Conservation (phyloP, 1,284 basidiomycete species). For the Cryptococcus sp. region DNA sequence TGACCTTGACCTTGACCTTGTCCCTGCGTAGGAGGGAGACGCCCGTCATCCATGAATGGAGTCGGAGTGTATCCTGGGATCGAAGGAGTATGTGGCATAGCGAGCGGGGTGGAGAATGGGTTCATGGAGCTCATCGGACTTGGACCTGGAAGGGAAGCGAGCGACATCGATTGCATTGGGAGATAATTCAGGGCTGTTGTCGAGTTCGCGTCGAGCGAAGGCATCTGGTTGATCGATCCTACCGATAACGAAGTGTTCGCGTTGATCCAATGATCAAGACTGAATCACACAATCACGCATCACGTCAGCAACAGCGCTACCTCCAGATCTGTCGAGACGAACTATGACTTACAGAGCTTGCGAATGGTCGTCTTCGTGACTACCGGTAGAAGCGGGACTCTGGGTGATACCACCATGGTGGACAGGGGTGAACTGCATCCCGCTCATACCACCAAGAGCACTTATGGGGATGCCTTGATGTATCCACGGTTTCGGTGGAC, state of each 20-base stretch:
- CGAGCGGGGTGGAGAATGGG: not conserved
- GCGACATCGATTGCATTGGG: conserved; percentile 15
- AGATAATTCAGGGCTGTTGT: conserved; percentile 13
- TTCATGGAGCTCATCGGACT: too few relatives aligned
- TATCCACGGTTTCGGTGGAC: conserved; percentile 10
- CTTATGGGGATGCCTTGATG: not conserved
- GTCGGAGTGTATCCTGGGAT: not conserved
- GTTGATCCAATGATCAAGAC: conserved; percentile 52
- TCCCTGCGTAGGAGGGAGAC: too few relatives aligned
- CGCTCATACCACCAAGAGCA: not conserved
- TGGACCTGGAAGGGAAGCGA: not conserved
- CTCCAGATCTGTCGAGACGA: not conserved
- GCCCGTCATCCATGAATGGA: not conserved
- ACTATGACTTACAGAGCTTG: conserved; percentile 40
- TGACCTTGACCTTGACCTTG: too few relatives aligned
- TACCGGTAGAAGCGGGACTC: conserved; percentile 30
- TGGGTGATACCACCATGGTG: conserved; percentile 26
- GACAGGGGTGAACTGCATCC: conserved; percentile 13
- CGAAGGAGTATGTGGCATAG: not conserved
- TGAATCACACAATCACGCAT: conserved; percentile 6
- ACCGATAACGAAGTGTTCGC: conserved; percentile 47
- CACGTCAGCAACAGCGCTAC: not conserved
- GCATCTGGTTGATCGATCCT: conserved; percentile 31
- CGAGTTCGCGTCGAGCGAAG: conserved; percentile 13
- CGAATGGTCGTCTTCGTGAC: conserved; percentile 51